Conservation (phyloP, 805 yeast species). For the Cyberlindnera veronae region DNA sequence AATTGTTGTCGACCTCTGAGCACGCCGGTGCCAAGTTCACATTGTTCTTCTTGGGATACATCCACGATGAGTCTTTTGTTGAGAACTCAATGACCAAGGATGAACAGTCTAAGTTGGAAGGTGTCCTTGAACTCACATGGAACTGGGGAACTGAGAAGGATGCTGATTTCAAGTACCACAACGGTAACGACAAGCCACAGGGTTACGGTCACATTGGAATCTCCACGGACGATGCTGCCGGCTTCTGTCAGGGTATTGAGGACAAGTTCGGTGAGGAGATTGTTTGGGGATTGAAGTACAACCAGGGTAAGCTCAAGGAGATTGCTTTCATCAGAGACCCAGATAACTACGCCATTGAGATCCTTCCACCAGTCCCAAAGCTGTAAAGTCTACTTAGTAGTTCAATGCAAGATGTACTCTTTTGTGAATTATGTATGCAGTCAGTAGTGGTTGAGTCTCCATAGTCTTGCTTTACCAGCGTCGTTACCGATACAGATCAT, state of each 20-base stretch:
- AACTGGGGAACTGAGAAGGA: constrained; percentile 95
- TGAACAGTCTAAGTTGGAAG: constrained; percentile 48
- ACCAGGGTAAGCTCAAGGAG: constrained; percentile 51
- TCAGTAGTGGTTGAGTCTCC: constrained; percentile 81
- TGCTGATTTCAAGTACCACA: constrained; percentile 70
- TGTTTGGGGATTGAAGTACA: constrained; percentile 56
- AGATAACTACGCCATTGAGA: constrained; percentile 83
- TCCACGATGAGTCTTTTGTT: constrained; percentile 42
- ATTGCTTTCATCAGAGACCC: constrained; percentile 83
- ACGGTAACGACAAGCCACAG: constrained; percentile 72
- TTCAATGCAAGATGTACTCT: neutral
- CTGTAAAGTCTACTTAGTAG: constrained; percentile 4
- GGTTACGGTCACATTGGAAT: constrained; percentile 90
- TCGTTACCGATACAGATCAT: constrained; percentile 89
- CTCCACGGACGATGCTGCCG: constrained; percentile 58
- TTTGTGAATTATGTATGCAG: neutral
- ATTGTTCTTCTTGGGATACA: constrained; percentile 80
- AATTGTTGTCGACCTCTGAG: constrained; percentile 52
- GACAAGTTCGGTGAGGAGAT: constrained; percentile 45
- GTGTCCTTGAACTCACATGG: constrained; percentile 85
- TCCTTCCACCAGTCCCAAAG: constrained; percentile 42
- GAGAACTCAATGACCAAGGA: constrained; percentile 34
- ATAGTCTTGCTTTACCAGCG: constrained; percentile 83
- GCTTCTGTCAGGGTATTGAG: constrained; percentile 48
- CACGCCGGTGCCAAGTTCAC: constrained; percentile 75